Evolutionary conservation across 129 eudicot species (phyloP).

Genomic region (Centrapalus pauciflorus): DNA sequence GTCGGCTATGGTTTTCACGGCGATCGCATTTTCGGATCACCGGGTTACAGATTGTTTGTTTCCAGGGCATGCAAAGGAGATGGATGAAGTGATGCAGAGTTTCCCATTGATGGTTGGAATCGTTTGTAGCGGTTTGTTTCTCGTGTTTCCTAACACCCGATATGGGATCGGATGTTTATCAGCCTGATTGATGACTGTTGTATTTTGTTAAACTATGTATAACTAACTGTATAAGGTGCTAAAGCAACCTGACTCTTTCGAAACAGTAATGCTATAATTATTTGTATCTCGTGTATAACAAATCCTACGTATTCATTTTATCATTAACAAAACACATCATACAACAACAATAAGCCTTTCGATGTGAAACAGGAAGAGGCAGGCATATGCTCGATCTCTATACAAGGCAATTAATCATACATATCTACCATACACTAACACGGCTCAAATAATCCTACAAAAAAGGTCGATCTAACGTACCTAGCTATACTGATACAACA

Average conservation of each 20-base stretch:
- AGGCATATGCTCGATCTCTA: not conserved
- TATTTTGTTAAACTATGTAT: not conserved
- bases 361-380: not conserved
- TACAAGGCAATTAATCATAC: not conserved
- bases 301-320: not conserved
- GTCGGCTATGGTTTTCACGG: slow-evolving; percentile 71
- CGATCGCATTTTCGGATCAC: slow-evolving; percentile 78
- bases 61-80: slow-evolving; percentile 70
- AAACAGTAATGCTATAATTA: not conserved
- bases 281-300: not conserved
- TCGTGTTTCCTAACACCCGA: slow-evolving; percentile 71
- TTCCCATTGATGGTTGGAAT: slow-evolving; percentile 85
- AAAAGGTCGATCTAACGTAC: slow-evolving; percentile 15
- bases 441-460: slow-evolving; percentile 15
- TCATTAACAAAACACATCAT: not conserved
- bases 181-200: slow-evolving; percentile 40
- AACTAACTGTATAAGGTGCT: not conserved
- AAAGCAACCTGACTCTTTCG: too few species aligned
- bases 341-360: too few species aligned
- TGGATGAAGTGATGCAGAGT: slow-evolving; percentile 92
- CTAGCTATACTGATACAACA: slow-evolving; percentile 23
- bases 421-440: too few species aligned
- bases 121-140: slow-evolving; percentile 78
- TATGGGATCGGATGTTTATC: slow-evolving; percentile 80
- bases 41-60: slow-evolving; percentile 74